Evolutionary conservation across 768 basidiomycete species (phyloP), one percentile per base, ranked within the genome.

Genomic region (Hypholoma sublateritium): DNA sequence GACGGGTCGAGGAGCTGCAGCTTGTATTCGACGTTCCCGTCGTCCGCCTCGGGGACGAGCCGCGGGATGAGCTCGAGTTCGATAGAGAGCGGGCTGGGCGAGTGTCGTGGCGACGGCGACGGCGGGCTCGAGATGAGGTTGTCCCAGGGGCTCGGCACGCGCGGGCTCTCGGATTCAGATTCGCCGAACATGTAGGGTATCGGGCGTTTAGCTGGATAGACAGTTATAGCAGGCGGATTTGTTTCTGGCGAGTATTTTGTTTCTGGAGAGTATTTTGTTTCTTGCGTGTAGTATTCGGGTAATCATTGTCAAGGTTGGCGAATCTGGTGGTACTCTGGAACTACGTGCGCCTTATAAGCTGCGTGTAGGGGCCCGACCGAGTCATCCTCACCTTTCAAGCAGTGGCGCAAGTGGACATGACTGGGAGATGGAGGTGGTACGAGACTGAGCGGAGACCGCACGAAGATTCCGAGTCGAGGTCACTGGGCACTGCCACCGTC

Each of bases 21-120:
- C 72, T 97, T 97, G 78, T 97, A 97, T 72, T 97, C 94, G 57
- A 97, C 86, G 65, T 94, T 95, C 8, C 94, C 94, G 72, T 89
- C 77, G 65, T 94, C 91, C 17, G 81, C 80, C 66, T 94, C 92
- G 1, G 91, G 89, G 5, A 85, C 83, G 7, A 93, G 82, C 47
- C 83, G 82, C 0, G 89, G 89, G 3, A 89, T 76, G 44, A 71
- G 66, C 48, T 74, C 70, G 19, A 61, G 66, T 46, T 74, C 70
- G 19, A 61, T 53, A 12, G 66, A 62, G 0, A 72, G 64, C 6
- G 72, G 70, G 61, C 70, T 75, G 21, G 69, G 70, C n/a, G 61
- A 67, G 60, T 69, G 69, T 63, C 50, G 57, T 35, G 59, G 53
- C 54, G 44, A 50, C 24, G 77, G 69, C 49, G 76, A 69, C 17